Evolutionary conservation across 2,329 filamentous ascomycete genomes (phyloP).

Genomic region (Venturia asperata): DNA sequence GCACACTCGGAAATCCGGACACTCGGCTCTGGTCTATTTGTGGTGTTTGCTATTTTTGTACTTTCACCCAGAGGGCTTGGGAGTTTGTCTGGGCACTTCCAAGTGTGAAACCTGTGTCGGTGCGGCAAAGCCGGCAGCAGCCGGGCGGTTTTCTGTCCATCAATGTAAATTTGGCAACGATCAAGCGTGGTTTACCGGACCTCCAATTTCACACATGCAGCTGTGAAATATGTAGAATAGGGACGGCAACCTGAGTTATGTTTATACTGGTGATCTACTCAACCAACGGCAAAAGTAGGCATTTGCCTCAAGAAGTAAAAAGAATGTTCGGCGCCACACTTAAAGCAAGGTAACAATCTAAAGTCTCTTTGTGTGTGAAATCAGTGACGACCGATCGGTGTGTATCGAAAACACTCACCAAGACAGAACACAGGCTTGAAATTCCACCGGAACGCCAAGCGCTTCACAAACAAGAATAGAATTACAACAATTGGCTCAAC

Average conservation of each 20-base stretch:
- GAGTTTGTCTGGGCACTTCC: not conserved
- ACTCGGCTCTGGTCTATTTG: not conserved
- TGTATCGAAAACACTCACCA: not conserved
- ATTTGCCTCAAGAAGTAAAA: not conserved
- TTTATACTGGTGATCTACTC: not conserved
- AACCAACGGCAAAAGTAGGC: not conserved
- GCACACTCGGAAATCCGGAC: too few species aligned
- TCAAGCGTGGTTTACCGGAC: not conserved
- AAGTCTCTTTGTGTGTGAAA: not conserved
- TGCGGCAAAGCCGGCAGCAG: not conserved
- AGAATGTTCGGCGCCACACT: not conserved
- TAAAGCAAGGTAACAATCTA: not conserved
- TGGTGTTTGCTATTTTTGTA: not conserved
- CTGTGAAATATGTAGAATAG: not conserved
- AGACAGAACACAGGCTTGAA: not conserved
- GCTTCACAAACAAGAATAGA: not conserved
- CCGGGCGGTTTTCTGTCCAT: too few species aligned
- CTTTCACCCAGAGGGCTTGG: not conserved
- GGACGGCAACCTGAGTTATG: not conserved
- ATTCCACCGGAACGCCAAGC: not conserved
- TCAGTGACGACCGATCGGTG: not conserved
- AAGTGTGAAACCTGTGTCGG: not conserved
- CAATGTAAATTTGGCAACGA: not conserved
- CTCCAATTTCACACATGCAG: not conserved
- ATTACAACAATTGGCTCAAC: constrained; percentile 2